Base-by-base conservation (phyloP, 768 basidiomycete genomes). In the Tricholoma hemisulphureum region DNA sequence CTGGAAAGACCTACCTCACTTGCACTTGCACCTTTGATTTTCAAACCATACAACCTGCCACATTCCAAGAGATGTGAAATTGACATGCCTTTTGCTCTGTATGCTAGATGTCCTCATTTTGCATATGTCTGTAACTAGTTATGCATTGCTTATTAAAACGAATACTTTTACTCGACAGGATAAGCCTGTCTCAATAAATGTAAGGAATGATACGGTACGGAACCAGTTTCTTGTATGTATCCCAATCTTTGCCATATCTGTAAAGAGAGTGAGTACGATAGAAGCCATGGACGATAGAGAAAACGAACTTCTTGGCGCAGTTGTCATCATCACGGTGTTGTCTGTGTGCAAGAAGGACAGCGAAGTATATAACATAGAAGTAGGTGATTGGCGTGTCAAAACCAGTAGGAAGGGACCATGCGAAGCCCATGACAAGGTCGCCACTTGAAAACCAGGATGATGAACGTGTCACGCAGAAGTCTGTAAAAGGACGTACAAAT, bases 201-300 rank as follows among this genome's bases (percentile, higher is more conserved):
- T 90, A 92, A 43, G 93, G 94, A 62, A 96, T 80, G 61, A 96
- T 95, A 58, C 88, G 83, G 63, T 81, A 96, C 1, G 88, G 89
- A 24, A 97, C 95, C 24, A 92, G 75, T 66, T 86, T 80, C 76
- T 85, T 92, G 77, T 98, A 98, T 73, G 81, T 87, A 55, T 86
- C 80, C 96, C 96, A 98, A 67, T 98, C 95, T 63, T 91, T 83
- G 23, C 95, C 94, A 67, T 99, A 96, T 71, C 92, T 94, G 61
- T 21, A 46, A 21, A 46, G 20, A n/a, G 46, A 28, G 57, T 48
- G n/a, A 53, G 50, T 35, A 63, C 46, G 56, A 20, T 28, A 18
- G 23, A 57, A 0, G 10, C 18, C 20, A 21, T 14, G 50, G 48
- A 53, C 45, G 23, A 46, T n/a, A 34, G 34, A 51, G 56, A 52